Base-by-base conservation (phyloP, 306 rosid species). In the Luffa acutangula region DNA sequence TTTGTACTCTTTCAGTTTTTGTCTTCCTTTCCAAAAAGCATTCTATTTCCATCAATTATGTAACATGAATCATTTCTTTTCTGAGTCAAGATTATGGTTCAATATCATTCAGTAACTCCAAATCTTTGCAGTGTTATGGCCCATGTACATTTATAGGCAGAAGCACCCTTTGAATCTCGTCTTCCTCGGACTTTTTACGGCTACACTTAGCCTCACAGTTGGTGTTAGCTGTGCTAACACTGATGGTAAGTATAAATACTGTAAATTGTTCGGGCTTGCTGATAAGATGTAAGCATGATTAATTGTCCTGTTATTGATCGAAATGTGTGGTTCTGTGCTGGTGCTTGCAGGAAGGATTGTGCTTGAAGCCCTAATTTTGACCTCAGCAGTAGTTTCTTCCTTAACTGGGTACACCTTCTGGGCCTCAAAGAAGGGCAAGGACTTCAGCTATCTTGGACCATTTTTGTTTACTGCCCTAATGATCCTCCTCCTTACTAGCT, bases 391-490 rank as follows among this genome's bases (percentile, higher is more conserved):
- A 73, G 97, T 95, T 81, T 76, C 87, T 36, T 89, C 97, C 78
- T 87, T 95, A 62, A 95, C 98, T 7, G 97, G 81, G 2, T 95
- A 95, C 83, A 87, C 98, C 64, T 95, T 95, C 86, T 95, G 97
- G 97, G 98, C 98, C 57, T 86, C 98, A 9, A 95, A 89, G 96
- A 92, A 89, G 92, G 98, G 98, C 87, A 95, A 95, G 87, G 98
- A 95, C 83, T 95, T 95, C 85, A 95, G 97, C 89, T 95, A 83
- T 87, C 97, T 95, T 39, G 97, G 96, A 79, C 97, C 98, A 39
- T 79, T 95, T n/a, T 84, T 95, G 85, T 95, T 92, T 80, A 87
- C 98, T 21, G 82, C 90, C 63, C 97, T 95, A 80, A 78, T 88
- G 58, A 78, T 89, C 75, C 90, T 95, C 72, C 42, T 95, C 53